phyloP scores from a whole-genome alignment of 176 grass and related monocot genomes.

The Oryza longistaminata region DNA sequence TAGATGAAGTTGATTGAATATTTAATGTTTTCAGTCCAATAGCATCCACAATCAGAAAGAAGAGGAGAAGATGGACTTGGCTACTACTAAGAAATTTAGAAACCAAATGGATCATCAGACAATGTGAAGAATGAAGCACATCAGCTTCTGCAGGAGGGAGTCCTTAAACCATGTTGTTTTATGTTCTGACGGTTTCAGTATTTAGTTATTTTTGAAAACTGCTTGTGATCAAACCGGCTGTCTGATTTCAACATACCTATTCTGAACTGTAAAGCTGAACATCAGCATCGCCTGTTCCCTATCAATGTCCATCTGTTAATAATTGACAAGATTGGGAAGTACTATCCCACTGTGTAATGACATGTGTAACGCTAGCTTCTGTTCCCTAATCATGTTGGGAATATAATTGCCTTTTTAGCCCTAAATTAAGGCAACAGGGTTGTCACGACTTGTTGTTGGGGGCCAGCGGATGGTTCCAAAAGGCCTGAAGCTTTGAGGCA shows the following conservation, averaged over 20 bases:
- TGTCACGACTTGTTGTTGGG: conserved; percentile 80
- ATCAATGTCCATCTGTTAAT: background rate
- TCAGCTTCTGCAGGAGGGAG: background rate
- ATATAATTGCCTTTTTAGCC: background rate
- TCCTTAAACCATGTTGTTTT: background rate
- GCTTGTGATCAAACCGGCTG: background rate
- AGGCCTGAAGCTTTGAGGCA: conserved; percentile 75
- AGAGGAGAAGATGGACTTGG: background rate
- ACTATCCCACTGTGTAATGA: background rate
- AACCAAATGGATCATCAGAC: background rate
- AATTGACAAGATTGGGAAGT: background rate
- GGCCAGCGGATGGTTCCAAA: conserved; percentile 96
- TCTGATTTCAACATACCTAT: background rate
- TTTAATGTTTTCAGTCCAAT: conserved; percentile 8
- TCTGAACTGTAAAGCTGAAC: background rate
- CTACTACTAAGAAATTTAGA: background rate
- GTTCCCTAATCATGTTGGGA: background rate
- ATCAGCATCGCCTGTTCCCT: background rate
- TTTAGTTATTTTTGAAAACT: too few species aligned
- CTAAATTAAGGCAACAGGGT: background rate
- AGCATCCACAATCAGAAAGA: conserved; percentile 20
- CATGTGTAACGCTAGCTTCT: background rate
- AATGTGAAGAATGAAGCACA: background rate
- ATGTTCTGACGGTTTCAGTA: background rate
- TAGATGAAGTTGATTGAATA: background rate